phyloP scores from a whole-genome alignment of 2,329 filamentous ascomycete genomes.

The Conoideocrella luteorostrata region DNA sequence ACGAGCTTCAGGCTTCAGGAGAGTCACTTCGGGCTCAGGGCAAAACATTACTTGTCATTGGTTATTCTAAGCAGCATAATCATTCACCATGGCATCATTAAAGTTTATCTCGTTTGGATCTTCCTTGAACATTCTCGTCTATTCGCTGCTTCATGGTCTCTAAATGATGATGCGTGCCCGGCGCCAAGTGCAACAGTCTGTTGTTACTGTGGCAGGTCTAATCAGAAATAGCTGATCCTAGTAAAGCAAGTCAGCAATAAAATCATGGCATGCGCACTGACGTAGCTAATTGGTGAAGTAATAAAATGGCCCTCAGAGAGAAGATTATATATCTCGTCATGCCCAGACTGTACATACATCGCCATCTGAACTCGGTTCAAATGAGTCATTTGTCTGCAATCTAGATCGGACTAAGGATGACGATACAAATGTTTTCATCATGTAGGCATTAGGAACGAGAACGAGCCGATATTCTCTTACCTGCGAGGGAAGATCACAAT shows the following conservation, averaged over 20 bases:
- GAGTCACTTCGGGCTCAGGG: no score
- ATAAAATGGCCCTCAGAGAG: slow-evolving; percentile 40
- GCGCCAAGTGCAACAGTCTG: no score
- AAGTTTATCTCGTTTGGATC: no score
- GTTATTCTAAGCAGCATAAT: no score
- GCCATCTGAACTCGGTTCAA: slow-evolving; percentile 17
- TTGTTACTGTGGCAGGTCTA: no score
- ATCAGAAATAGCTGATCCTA: no score
- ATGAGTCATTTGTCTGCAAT: slow-evolving; percentile 26
- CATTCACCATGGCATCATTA: no score
- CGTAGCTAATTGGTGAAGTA: not conserved
- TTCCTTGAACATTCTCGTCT: no score
- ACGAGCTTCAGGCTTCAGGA: no score
- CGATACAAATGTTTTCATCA: slow-evolving; percentile 88
- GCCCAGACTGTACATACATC: slow-evolving; percentile 27
- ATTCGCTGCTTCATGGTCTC: no score
- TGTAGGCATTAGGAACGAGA: slow-evolving; percentile 20
- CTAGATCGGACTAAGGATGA: slow-evolving; percentile 89
- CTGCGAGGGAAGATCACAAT: not conserved
- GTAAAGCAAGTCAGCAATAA: not conserved
- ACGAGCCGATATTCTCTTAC: slow-evolving; percentile 21
- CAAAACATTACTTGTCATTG: no score
- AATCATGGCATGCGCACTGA: not conserved
- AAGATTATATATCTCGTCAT: slow-evolving; percentile 49
- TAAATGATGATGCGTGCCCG: no score